Conservation (phyloP, 495 filamentous ascomycete species). For the Neurospora hispaniola region DNA sequence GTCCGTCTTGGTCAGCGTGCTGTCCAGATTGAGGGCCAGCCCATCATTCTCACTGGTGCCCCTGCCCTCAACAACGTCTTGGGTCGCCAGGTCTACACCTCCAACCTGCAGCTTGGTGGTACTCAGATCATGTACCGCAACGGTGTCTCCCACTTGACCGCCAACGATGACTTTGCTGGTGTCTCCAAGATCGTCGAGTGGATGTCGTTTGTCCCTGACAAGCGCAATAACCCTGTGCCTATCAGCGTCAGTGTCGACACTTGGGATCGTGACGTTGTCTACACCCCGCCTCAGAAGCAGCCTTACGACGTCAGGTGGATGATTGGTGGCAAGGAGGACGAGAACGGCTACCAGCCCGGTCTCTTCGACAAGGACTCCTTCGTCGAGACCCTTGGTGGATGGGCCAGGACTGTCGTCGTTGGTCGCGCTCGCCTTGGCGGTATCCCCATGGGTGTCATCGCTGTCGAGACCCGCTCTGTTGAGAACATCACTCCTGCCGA, state of each 20-base stretch:
- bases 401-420: conserved; percentile 93
- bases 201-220: conserved; percentile 93
- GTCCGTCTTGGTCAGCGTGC: conserved; percentile 96
- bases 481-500: conserved; percentile 98
- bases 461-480: conserved; percentile 86
- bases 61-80: conserved; percentile 97
- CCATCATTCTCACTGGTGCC: conserved; percentile 96
- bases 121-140: conserved; percentile 99
- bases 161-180: conserved; percentile 94
- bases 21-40: conserved; percentile 97
- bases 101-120: conserved; percentile 95
- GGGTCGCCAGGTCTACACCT: conserved; percentile 96
- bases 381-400: conserved; percentile 90
- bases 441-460: conserved; percentile 98
- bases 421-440: conserved; percentile 94
- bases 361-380: conserved; percentile 96
- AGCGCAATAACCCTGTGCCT: conserved; percentile 79
- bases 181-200: conserved; percentile 96
- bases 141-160: conserved; percentile 97
- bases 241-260: conserved; percentile 73
- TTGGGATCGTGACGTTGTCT: conserved; percentile 89
- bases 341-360: conserved; percentile 67
- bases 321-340: conserved; percentile 82
- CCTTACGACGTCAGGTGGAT: conserved; percentile 90
- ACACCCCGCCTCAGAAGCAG: conserved; percentile 75